Evolutionary conservation across 805 yeast species (phyloP).

Genomic region (Ogataea pilisensis): DNA sequence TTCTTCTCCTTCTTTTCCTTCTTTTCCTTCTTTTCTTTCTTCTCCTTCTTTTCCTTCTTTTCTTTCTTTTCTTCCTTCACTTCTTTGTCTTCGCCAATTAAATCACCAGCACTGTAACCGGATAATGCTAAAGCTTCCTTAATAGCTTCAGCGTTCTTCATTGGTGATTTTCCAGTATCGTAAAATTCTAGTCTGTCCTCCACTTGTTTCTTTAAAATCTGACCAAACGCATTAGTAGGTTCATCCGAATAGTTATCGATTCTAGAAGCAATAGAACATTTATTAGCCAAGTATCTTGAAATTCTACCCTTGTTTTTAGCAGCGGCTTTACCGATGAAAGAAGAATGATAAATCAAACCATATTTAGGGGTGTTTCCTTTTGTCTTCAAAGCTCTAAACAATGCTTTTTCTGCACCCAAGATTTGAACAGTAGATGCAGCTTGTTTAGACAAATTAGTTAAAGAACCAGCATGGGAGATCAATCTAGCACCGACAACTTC

Average conservation of each 20-base stretch:
- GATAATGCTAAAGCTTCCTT: slow-evolving; percentile 78
- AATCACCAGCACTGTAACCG: slow-evolving; percentile 32
- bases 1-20: slow-evolving; percentile 51
- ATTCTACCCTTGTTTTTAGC: slow-evolving; percentile 99
- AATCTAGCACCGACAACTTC: slow-evolving; percentile 98
- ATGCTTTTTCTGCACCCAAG: slow-evolving; percentile 95
- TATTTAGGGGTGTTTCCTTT: slow-evolving; percentile 96
- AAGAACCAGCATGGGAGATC: slow-evolving; percentile 97
- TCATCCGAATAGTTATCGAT: slow-evolving; percentile 96
- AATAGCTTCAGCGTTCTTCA: slow-evolving; percentile 94
- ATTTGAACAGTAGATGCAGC: slow-evolving; percentile 99
- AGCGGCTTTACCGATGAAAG: slow-evolving; percentile 89
- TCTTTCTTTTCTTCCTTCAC: slow-evolving; percentile 38
- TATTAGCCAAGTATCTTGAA: slow-evolving; percentile 97
- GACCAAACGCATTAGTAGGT: slow-evolving; percentile 87
- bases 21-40: slow-evolving; percentile 48
- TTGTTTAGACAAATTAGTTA: slow-evolving; percentile 93
- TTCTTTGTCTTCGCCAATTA: slow-evolving; percentile 30
- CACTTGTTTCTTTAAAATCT: slow-evolving; percentile 89
- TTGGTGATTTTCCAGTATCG: slow-evolving; percentile 94
- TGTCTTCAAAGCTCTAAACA: slow-evolving; percentile 93
- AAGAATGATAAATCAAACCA: slow-evolving; percentile 92
- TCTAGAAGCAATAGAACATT: slow-evolving; percentile 98
- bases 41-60: slow-evolving; percentile 44
- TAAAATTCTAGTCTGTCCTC: slow-evolving; percentile 96